Evolutionary conservation across 345 rosid genomes (phyloP).

Genomic region (Jatropha curcas): DNA sequence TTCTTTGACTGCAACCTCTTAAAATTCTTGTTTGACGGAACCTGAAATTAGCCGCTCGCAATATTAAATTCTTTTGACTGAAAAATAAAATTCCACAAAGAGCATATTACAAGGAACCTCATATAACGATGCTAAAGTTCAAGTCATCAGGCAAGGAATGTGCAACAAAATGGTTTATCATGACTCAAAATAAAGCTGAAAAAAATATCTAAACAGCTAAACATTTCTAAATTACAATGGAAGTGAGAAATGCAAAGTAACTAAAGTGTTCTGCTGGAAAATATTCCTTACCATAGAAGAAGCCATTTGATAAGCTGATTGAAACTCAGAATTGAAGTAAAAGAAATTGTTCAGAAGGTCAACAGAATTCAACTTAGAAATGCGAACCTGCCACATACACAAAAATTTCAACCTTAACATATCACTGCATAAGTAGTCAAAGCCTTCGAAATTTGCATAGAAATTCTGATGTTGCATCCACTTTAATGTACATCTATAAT

Average conservation of each 20-base stretch:
- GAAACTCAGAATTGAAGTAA: background rate
- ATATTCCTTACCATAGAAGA: constrained; percentile 18
- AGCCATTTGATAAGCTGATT: constrained; percentile 20
- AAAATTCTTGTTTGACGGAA: constrained; percentile 8
- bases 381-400: background rate
- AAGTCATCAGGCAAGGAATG: background rate
- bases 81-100: background rate
- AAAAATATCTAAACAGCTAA: background rate
- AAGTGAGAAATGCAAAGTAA: background rate
- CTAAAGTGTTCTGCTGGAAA: no score
- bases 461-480: no score
- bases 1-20: constrained; percentile 27
- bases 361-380: background rate
- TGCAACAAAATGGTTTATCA: background rate
- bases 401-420: background rate
- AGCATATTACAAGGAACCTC: background rate
- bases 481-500: no score
- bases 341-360: background rate
- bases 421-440: background rate
- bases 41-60: constrained; percentile 18
- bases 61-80: background rate
- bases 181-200: background rate
- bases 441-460: background rate
- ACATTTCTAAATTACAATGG: background rate
- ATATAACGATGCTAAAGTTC: background rate